Evolutionary conservation across 768 basidiomycete genomes (phyloP).

Genomic region (Suillus discolor): DNA sequence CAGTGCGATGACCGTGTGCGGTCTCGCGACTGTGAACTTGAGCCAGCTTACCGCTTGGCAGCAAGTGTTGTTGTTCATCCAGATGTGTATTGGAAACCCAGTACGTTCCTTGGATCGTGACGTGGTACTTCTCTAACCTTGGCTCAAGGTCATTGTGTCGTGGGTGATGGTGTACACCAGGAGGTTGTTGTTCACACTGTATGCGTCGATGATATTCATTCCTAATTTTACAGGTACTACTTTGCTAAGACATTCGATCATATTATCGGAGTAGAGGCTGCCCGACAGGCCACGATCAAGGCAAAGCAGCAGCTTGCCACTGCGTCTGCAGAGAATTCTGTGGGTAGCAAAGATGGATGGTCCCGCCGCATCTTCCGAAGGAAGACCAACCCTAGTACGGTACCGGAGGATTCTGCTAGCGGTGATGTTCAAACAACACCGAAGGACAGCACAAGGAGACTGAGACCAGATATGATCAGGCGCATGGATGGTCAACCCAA

Average conservation of each 20-base stretch:
- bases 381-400: slow-evolving; percentile 25
- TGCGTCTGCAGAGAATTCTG: slow-evolving; percentile 16
- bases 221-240: slow-evolving; percentile 51
- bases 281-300: slow-evolving; percentile 26
- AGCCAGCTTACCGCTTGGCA: slow-evolving; percentile 71
- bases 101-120: slow-evolving; percentile 44
- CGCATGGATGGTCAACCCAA: slow-evolving; percentile 70
- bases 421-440: slow-evolving; percentile 20
- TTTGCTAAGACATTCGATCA: slow-evolving; percentile 70
- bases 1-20: slow-evolving; percentile 79
- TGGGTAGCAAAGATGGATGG: slow-evolving; percentile 21
- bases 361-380: slow-evolving; percentile 33
- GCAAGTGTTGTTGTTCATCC: slow-evolving; percentile 68
- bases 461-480: slow-evolving; percentile 78
- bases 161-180: slow-evolving; percentile 84
- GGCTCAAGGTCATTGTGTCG: slow-evolving; percentile 67
- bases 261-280: slow-evolving; percentile 49
- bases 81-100: slow-evolving; percentile 78
- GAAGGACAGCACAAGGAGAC: slow-evolving; percentile 27
- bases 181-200: slow-evolving; percentile 45
- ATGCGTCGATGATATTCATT: neutral
- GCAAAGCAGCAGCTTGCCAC: slow-evolving; percentile 23
- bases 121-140: neutral
- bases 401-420: slow-evolving; percentile 22
- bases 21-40: slow-evolving; percentile 70